phyloP scores from a whole-genome alignment of 441 rosid species.

The Corymbia calophylla region DNA sequence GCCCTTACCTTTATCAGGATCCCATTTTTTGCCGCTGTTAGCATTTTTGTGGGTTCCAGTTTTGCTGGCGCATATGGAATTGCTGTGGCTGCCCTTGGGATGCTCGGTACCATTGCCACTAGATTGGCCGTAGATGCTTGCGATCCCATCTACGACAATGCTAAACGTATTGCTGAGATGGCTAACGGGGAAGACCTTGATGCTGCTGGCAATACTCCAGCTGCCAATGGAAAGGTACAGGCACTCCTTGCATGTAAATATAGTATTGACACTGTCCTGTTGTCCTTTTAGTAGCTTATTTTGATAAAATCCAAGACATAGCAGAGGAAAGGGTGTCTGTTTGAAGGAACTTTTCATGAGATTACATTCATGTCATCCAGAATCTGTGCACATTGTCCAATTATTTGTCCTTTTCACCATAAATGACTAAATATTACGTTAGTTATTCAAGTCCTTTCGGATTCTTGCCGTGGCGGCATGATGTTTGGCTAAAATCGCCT shows the following conservation, averaged over 20 bases:
- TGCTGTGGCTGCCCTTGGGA: background rate
- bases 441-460: no score
- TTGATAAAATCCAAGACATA: no score
- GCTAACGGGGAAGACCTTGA: conserved; percentile 1
- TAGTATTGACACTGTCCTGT: no score
- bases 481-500: no score
- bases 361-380: no score
- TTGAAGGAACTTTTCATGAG: no score
- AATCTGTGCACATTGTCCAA: no score
- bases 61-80: conserved; percentile 2
- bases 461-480: no score
- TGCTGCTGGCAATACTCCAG: background rate
- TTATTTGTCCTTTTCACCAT: background rate
- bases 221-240: background rate
- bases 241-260: no score
- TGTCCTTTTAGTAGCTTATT: no score
- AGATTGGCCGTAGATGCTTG: background rate
- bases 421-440: no score
- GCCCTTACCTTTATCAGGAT: background rate
- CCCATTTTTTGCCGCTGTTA: background rate
- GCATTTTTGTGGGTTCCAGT: background rate
- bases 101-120: background rate
- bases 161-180: background rate
- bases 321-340: no score
- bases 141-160: background rate